Evolutionary conservation across 208 protist genomes (phyloP).

Genomic region (Naegleria lovaniensis): DNA sequence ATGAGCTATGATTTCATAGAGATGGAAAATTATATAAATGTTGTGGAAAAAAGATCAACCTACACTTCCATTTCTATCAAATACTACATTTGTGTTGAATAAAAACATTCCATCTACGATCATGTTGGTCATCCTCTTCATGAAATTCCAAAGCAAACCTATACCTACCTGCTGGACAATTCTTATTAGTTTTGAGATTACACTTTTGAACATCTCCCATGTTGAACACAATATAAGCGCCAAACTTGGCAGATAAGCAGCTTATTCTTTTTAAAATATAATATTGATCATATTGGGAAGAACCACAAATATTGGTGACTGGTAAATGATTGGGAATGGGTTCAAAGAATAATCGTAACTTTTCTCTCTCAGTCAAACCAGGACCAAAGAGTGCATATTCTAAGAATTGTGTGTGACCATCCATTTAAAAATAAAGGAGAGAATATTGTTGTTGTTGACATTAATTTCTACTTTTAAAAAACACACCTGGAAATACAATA

Average conservation of each 20-base stretch:
- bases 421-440: no score
- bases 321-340: background rate
- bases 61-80: background rate
- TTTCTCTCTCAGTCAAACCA: background rate
- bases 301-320: background rate
- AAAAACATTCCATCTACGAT: background rate
- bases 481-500: background rate
- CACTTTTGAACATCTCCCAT: slow-evolving; percentile 19
- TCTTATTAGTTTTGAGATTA: background rate
- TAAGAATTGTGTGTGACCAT: background rate
- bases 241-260: background rate
- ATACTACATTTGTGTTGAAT: background rate
- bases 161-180: background rate
- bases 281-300: background rate
- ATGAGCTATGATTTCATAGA: background rate
- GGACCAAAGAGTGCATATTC: background rate
- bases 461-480: no score
- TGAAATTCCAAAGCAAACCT: no score
- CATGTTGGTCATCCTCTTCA: background rate
- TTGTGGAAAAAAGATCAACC: no score
- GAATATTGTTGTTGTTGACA: no score
- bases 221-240: background rate
- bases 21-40: background rate
- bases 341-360: background rate
- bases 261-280: background rate